Conservation (phyloP, 306 rosid species). For the Canavalia ensiformis region DNA sequence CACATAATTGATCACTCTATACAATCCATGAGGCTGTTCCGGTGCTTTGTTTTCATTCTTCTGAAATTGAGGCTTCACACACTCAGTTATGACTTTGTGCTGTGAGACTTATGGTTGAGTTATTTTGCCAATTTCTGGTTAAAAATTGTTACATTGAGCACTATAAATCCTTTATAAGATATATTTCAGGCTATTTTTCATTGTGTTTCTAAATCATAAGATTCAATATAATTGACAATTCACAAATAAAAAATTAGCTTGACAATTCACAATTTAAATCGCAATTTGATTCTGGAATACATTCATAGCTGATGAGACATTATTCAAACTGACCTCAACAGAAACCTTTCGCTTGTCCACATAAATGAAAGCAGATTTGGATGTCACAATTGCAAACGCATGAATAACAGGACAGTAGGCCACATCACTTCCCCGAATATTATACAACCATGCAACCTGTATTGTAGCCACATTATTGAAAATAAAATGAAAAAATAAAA, state of each 20-base stretch:
- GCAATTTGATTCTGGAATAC: slow-evolving; percentile 3
- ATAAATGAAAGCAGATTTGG: slow-evolving; percentile 77
- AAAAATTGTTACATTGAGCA: background rate
- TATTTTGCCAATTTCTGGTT: background rate
- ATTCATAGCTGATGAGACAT: slow-evolving; percentile 42
- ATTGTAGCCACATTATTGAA: slow-evolving; percentile 36
- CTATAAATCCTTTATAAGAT: background rate
- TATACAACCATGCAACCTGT: slow-evolving; percentile 98
- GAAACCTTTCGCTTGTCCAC: slow-evolving; percentile 85
- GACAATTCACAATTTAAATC: background rate
- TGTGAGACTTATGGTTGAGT: background rate
- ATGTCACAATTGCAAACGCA: slow-evolving; percentile 85
- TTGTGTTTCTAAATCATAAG: background rate
- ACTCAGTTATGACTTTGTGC: background rate
- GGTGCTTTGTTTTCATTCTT: slow-evolving; percentile 2
- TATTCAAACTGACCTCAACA: slow-evolving; percentile 75
- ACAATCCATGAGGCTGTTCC: background rate
- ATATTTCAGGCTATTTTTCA: background rate
- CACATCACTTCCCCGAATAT: slow-evolving; percentile 94
- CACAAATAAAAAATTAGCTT: background rate
- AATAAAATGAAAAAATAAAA: slow-evolving; percentile 40
- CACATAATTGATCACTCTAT: background rate
- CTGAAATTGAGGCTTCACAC: background rate
- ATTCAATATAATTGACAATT: background rate
- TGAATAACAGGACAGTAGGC: slow-evolving; percentile 93